These are phyloP conservation scores for Agaricus bisporus DNA, from an alignment of 768 basidiomycete species.

Conservation along the genomic window DNA sequence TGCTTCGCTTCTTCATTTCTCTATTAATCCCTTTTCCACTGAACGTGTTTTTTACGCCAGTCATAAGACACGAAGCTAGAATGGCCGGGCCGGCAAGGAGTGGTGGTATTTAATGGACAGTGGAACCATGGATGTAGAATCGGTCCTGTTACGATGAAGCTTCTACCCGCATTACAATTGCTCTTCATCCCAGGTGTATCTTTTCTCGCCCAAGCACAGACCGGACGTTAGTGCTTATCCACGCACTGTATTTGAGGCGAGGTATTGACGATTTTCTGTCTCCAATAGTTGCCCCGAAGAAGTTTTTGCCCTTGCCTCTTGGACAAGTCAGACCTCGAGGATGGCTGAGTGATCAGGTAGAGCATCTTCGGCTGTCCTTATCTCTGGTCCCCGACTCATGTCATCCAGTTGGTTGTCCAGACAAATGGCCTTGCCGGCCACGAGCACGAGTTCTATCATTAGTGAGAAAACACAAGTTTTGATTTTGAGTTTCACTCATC, in stretches of 20 bases:
- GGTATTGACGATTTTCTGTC: neutral
- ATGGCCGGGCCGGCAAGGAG: neutral
- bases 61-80: neutral
- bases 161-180: constrained; percentile 3
- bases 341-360: constrained; percentile 38
- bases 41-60: neutral
- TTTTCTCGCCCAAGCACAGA: constrained; percentile 13
- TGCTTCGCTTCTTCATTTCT: neutral
- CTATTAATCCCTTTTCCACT: neutral
- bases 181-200: constrained; percentile 1
- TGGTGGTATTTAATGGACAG: neutral
- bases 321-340: constrained; percentile 32
- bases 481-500: neutral
- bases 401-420: constrained; percentile 31
- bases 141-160: neutral
- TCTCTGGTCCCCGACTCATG: neutral
- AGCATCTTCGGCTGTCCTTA: neutral
- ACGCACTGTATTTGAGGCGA: too few species aligned
- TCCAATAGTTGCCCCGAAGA: constrained; percentile 34
- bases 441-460: constrained; percentile 37
- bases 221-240: constrained; percentile 18
- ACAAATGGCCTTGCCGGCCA: constrained; percentile 38
- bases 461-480: constrained; percentile 16
- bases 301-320: constrained; percentile 32
- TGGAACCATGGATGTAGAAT: neutral